These are phyloP conservation scores for Beauveria sp. DNA, from an alignment of 2,329 filamentous ascomycete genomes.

Conservation along the genomic window DNA sequence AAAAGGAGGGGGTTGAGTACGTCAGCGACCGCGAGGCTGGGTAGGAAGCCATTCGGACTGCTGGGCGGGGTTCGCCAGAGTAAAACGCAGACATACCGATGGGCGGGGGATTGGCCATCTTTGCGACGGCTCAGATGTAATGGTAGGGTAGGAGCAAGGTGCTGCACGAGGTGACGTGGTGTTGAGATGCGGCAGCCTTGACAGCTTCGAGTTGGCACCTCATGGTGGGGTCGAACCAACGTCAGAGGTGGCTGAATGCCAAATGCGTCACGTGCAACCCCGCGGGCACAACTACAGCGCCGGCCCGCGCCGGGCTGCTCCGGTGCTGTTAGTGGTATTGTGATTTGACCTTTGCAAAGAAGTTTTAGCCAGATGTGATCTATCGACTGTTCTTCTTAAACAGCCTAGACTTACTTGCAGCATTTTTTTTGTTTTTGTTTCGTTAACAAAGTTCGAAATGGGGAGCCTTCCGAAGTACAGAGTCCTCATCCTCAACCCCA, in stretches of 20 bases:
- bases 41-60: constrained; percentile 13
- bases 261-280: constrained; percentile 31
- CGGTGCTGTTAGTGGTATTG: not conserved
- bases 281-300: constrained; percentile 15
- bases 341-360: not conserved
- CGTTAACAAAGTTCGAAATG: not conserved
- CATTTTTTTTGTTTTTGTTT: constrained; percentile 3
- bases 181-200: constrained; percentile 4
- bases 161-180: constrained; percentile 9
- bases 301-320: constrained; percentile 1
- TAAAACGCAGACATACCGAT: constrained; percentile 38
- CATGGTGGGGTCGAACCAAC: constrained; percentile 29
- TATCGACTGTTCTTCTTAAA: not conserved
- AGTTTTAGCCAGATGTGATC: not conserved
- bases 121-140: constrained; percentile 18
- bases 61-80: constrained; percentile 7
- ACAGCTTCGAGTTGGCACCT: constrained; percentile 3
- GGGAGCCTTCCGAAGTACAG: constrained; percentile 15
- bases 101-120: constrained; percentile 46
- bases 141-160: not conserved
- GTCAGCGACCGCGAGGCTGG: constrained; percentile 17
- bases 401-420: not conserved
- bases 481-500: constrained; percentile 72
- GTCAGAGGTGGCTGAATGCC: constrained; percentile 28
- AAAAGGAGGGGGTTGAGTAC: constrained; percentile 28